These are phyloP conservation scores for Magnaporthiopsis poae DNA, from an alignment of 2,329 filamentous ascomycete genomes.

Conservation along the genomic window DNA sequence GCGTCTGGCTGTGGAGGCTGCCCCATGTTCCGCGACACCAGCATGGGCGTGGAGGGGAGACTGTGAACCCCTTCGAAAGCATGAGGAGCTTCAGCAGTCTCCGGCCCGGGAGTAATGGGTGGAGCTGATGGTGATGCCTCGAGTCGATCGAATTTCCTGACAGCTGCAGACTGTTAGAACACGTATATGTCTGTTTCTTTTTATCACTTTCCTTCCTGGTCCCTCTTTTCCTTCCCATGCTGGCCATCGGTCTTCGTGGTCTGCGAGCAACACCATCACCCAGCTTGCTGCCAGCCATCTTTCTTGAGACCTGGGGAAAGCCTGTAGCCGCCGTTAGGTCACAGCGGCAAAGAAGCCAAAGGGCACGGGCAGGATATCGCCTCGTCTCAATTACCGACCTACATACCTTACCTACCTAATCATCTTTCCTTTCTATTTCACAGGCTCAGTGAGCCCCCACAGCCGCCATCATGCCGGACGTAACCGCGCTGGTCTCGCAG, in stretches of 20 bases:
- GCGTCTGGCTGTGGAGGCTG: not conserved
- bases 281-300: not conserved
- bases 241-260: not conserved
- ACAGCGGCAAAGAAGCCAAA: not conserved
- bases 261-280: not conserved
- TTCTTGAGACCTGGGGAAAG: not conserved
- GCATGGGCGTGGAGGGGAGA: not conserved
- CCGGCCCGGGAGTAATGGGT: not conserved
- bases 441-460: constrained; percentile 1
- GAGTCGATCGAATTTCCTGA: not conserved
- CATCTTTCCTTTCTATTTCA: not conserved
- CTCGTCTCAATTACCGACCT: not conserved
- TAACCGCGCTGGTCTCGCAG: constrained; percentile 29
- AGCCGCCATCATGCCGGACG: constrained; percentile 19
- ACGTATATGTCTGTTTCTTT: not conserved
- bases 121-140: not conserved
- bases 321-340: no score
- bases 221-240: not conserved
- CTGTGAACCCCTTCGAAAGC: not conserved
- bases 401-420: not conserved
- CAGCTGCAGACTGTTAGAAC: not conserved
- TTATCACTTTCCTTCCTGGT: constrained; percentile 1
- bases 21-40: not conserved
- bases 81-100: not conserved
- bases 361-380: not conserved